Percentiles rank a stretch among this genome's conserved stretches.
Evolutionary conservation across 1,284 basidiomycete species (phyloP).

Genomic region (Ceratorhiza oryzae-sativae): DNA sequence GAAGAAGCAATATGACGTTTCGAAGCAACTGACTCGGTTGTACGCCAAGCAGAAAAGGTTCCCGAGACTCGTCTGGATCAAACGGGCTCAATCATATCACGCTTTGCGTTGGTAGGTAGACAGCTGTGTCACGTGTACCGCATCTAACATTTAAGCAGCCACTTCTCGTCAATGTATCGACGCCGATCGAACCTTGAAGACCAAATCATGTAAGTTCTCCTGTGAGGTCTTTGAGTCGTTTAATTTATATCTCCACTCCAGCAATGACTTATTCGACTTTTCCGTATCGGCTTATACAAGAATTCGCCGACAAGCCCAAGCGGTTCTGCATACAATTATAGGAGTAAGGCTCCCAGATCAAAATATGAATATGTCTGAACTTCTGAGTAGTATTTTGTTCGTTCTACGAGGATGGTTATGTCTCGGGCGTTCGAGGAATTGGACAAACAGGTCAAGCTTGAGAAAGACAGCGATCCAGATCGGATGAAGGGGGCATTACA

Average conservation of each 20-base stretch:
- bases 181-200: conserved; percentile 83
- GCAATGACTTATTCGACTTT: conserved; percentile 63
- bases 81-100: conserved; percentile 81
- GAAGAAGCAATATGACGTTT: conserved; percentile 72
- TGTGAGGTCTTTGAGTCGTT: neutral
- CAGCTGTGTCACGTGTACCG: neutral
- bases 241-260: neutral
- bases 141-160: conserved; percentile 2
- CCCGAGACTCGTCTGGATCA: conserved; percentile 76
- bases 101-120: conserved; percentile 56
- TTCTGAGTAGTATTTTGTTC: conserved; percentile 71
- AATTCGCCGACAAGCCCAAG: conserved; percentile 79
- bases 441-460: conserved; percentile 47
- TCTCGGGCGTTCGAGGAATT: conserved; percentile 77
- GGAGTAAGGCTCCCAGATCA: conserved; percentile 57
- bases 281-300: conserved; percentile 86
- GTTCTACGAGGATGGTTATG: conserved; percentile 77
- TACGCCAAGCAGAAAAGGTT: conserved; percentile 78
- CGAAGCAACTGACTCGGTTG: conserved; percentile 70
- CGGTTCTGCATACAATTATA: conserved; percentile 70
- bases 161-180: conserved; percentile 64
- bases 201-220: conserved; percentile 73
- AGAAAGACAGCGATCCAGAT: conserved; percentile 85
- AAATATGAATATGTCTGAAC: conserved; percentile 21
- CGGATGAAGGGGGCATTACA: conserved; percentile 94